Evolutionary conservation across 2,329 filamentous ascomycete species (phyloP).

Genomic region (Myriosclerotinia scirpicola): DNA sequence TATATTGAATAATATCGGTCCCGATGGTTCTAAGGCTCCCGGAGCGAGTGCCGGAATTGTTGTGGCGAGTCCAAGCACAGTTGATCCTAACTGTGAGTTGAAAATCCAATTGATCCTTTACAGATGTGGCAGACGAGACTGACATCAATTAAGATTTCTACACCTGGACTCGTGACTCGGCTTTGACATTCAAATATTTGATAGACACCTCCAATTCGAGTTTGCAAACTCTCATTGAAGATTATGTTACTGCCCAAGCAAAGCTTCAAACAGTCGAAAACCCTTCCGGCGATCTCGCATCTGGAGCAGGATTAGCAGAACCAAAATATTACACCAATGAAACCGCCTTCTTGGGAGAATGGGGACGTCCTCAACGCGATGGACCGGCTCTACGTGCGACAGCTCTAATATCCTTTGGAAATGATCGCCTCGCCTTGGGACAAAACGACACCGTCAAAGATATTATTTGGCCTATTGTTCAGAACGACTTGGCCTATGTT

Average conservation of each 20-base stretch:
- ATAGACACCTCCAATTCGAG: slow-evolving; percentile 61
- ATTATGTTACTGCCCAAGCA: slow-evolving; percentile 68
- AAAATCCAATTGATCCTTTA: too few species aligned
- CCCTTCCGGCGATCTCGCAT: slow-evolving; percentile 46
- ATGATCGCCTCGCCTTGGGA: slow-evolving; percentile 67
- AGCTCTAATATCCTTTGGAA: slow-evolving; percentile 68
- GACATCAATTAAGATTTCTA: slow-evolving; percentile 64
- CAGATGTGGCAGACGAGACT: slow-evolving; percentile 2
- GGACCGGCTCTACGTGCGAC: slow-evolving; percentile 77
- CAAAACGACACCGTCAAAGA: slow-evolving; percentile 44
- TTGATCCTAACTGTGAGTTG: slow-evolving; percentile 53
- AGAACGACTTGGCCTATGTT: slow-evolving; percentile 73
- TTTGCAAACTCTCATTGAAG: slow-evolving; percentile 55
- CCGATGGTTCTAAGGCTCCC: slow-evolving; percentile 49
- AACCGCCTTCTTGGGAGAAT: slow-evolving; percentile 58
- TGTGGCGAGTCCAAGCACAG: slow-evolving; percentile 54
- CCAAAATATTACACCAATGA: slow-evolving; percentile 69
- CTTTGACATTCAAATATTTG: slow-evolving; percentile 68
- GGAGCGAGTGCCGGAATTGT: slow-evolving; percentile 53
- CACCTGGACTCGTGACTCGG: slow-evolving; percentile 75
- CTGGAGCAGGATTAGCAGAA: slow-evolving; percentile 60
- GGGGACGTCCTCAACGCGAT: slow-evolving; percentile 71
- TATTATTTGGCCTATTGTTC: slow-evolving; percentile 70
- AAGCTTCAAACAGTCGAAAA: slow-evolving; percentile 57
- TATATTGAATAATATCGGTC: slow-evolving; percentile 56